phyloP scores from a whole-genome alignment of 768 basidiomycete genomes.

The Imleria badia region DNA sequence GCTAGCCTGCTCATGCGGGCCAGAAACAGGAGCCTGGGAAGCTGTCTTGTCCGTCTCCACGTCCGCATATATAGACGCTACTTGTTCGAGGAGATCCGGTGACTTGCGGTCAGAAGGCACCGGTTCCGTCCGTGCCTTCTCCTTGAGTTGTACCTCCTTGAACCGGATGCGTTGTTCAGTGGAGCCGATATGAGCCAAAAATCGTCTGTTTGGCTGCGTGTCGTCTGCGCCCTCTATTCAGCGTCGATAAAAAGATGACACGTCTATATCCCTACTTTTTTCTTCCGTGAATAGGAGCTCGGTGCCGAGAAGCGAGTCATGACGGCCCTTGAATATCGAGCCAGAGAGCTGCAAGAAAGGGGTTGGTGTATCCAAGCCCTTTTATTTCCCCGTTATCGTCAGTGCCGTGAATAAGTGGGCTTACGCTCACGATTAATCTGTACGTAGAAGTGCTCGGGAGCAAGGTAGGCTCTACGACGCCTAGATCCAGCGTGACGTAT shows the following conservation, averaged over 20 bases:
- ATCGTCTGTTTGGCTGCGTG: slow-evolving; percentile 47
- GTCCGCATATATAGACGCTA: slow-evolving; percentile 20
- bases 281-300: slow-evolving; percentile 75
- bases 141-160: slow-evolving; percentile 60
- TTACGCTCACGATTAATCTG: slow-evolving; percentile 63
- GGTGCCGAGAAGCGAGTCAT: slow-evolving; percentile 68
- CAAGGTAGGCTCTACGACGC: slow-evolving; percentile 67
- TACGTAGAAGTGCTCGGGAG: slow-evolving; percentile 70
- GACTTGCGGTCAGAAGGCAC: slow-evolving; percentile 3
- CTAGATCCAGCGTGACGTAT: slow-evolving; percentile 77
- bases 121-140: slow-evolving; percentile 34
- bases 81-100: slow-evolving; percentile 18
- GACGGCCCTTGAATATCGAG: slow-evolving; percentile 67
- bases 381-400: background rate
- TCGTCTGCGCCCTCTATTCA: slow-evolving; percentile 34
- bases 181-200: slow-evolving; percentile 55
- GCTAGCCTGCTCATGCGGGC: background rate
- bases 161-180: slow-evolving; percentile 73
- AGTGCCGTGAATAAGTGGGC: background rate
- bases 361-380: slow-evolving; percentile 78
- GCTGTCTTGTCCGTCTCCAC: background rate
- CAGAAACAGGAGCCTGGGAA: background rate
- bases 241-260: background rate
- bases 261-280: slow-evolving; percentile 44
- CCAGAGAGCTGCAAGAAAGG: slow-evolving; percentile 79